Evolutionary conservation across 2,329 filamentous ascomycete species (phyloP), one percentile per base, ranked within the genome.

Genomic region (Curvularia sp.): DNA sequence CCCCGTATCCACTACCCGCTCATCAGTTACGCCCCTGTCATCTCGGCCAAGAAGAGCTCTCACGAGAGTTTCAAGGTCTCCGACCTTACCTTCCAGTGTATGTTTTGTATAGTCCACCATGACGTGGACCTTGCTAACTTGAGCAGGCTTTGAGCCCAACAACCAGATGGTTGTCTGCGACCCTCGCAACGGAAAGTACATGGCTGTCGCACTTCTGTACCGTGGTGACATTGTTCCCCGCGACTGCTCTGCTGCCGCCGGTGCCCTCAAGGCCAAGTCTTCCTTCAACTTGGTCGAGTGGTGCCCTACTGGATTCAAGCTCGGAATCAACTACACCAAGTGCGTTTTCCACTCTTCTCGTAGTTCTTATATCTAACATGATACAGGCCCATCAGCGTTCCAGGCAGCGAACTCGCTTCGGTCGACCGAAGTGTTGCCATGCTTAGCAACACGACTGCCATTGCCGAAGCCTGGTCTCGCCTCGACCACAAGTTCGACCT

Each of bases 361-460:
- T n/a, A 2, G 2, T 15, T 5, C 15, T 13, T 28, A 2, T 39
- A 13, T 12, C 42, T 48, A 47, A 48, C 39, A 48, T 63, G 67
- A 64, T 73, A 96, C 84, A 92, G 93, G 78, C 95, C 94, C 70
- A 88, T 96, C 84, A 91, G 92, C 83, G 93, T 97, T 58, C 95
- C 93, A 73, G 96, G 97, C 81, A 94, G 94, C 76, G 95, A 98
- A 79, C 88, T 98, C 64, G 94, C 95, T 81, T 93, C 96, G 84
- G 94, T 98, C 80, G 92, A 95, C 87, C 94, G 95, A 76, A 94
- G 94, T 82, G 94, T 98, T 69, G 86, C 87, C 62, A 90, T 90
- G 88, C 82, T 90, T 71, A 89, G 87, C 82, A 90, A 90, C 84
- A 90, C 88, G 57, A 90, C 88, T 26, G 88, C 88, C 73, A 90